Conservation (phyloP, 2,329 filamentous ascomycete genomes). For the Tolypocladium nubicola region DNA sequence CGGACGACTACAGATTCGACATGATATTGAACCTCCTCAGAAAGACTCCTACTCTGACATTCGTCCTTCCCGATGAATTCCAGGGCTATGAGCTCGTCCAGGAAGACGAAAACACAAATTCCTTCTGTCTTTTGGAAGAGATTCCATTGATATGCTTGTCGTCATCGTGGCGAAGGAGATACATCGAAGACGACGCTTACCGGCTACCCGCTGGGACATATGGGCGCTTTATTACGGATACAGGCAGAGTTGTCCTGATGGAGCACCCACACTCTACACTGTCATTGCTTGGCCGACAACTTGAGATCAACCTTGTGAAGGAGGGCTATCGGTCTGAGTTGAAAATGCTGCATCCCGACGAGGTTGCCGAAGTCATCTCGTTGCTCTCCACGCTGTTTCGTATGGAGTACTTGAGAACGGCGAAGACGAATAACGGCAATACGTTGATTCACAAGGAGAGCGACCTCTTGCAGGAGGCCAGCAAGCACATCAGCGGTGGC, state of each 20-base stretch:
- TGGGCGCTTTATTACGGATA: constrained; percentile 67
- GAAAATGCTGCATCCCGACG: constrained; percentile 44
- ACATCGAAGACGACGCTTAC: constrained; percentile 40
- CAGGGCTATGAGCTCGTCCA: constrained; percentile 65
- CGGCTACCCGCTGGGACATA: constrained; percentile 54
- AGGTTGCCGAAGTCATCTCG: constrained; percentile 62
- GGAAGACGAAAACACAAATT: constrained; percentile 79
- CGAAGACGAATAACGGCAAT: constrained; percentile 8
- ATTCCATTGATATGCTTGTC: constrained; percentile 50
- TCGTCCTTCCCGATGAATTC: constrained; percentile 63
- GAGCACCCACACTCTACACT: constrained; percentile 74
- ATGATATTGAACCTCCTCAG: constrained; percentile 54
- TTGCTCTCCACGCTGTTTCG: constrained; percentile 63
- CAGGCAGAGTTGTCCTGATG: constrained; percentile 62
- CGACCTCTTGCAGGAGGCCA: constrained; percentile 42
- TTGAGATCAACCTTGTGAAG: constrained; percentile 56
- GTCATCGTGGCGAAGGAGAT: constrained; percentile 31
- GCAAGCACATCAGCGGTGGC: constrained; percentile 45
- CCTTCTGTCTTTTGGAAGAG: constrained; percentile 55
- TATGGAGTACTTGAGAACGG: constrained; percentile 31
- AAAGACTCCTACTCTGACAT: constrained; percentile 64
- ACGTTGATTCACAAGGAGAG: constrained; percentile 23
- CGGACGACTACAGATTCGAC: constrained; percentile 28
- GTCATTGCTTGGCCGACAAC: constrained; percentile 65
- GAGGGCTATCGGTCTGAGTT: constrained; percentile 42